Evolutionary conservation across 164 flowering plant genomes (phyloP), one percentile per base, ranked within the genome.

Genomic region (Pachysandra terminalis): DNA sequence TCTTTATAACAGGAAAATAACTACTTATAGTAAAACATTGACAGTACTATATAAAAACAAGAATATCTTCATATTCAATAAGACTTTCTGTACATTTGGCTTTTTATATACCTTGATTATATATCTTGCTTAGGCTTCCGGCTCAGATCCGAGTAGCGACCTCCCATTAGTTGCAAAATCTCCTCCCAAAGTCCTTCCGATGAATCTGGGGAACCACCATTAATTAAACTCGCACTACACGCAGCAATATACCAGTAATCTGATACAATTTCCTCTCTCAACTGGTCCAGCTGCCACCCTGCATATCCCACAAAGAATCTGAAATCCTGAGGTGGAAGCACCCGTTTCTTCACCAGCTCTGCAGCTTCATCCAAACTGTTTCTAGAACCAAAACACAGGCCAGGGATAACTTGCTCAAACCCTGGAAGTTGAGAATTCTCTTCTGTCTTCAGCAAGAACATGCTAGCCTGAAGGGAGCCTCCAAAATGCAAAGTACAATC

Each of bases 101-200:
- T 62, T 56, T 22, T 59, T 53, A 53, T 53, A 48, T 57, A 68
- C 66, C 61, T 66, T 52, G 41, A 59, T 69, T 49, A 65, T 12
- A 69, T 68, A 72, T 93, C 98, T 71, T 83, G 88, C 83, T 85
- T 90, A 2, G 97, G 98, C 77, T 90, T 95, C 74, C 90, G 86
- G 86, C 96, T 91, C 64, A 95, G 75, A 60, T 92, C 97, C 1
- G 96, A 85, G 74, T 95, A 95, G 19, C 78, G 87, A 71, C 98
- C 98, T 24, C 98, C 98, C 97, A 95, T 95, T 60, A 87, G 80
- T 77, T 89, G 96, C 87, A 95, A 79, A 76, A 89, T 82, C 72
- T 92, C 97, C 73, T 84, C 92, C 98, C 97, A 95, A 64, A 92
- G 71, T 68, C 81, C 74, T 52, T 81, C 87, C 53, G 87, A 77